Evolutionary conservation across 164 flowering plant species (phyloP).

Genomic region (Warburgia ugandensis): DNA sequence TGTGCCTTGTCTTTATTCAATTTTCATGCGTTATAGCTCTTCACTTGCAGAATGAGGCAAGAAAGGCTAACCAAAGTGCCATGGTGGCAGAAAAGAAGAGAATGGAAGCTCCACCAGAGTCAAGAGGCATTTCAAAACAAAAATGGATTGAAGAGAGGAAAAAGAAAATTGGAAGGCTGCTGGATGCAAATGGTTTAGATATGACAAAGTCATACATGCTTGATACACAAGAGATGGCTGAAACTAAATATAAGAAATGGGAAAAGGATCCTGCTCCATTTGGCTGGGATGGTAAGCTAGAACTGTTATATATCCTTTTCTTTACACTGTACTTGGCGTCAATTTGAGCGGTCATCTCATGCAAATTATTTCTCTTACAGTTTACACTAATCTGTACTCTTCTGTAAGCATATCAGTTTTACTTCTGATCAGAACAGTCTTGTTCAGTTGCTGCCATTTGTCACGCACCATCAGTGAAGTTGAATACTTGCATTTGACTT

Average conservation of each 20-base stretch:
- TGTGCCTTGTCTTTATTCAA: not conserved
- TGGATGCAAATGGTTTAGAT: slow-evolving; percentile 91
- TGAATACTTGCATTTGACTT: no score
- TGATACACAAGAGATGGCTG: slow-evolving; percentile 83
- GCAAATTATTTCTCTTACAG: no score
- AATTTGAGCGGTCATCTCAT: not conserved
- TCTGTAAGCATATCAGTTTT: no score
- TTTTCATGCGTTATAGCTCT: not conserved
- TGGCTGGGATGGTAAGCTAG: slow-evolving; percentile 94
- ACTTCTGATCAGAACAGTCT: no score
- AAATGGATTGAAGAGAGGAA: slow-evolving; percentile 95
- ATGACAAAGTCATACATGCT: slow-evolving; percentile 88
- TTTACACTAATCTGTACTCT: no score
- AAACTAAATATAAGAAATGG: slow-evolving; percentile 83
- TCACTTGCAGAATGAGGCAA: slow-evolving; percentile 70
- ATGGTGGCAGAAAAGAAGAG: slow-evolving; percentile 88
- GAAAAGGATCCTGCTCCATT: slow-evolving; percentile 88
- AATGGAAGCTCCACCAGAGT: slow-evolving; percentile 69
- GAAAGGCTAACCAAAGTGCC: slow-evolving; percentile 85
- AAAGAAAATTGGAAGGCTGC: slow-evolving; percentile 86
- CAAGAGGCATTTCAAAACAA: slow-evolving; percentile 93
- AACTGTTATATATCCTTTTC: not conserved
- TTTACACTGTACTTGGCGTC: not conserved
- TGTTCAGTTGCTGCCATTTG: no score
- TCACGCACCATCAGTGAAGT: no score